phyloP scores from a whole-genome alignment of 1,139 yeast genomes.

The Pichia sp. region DNA sequence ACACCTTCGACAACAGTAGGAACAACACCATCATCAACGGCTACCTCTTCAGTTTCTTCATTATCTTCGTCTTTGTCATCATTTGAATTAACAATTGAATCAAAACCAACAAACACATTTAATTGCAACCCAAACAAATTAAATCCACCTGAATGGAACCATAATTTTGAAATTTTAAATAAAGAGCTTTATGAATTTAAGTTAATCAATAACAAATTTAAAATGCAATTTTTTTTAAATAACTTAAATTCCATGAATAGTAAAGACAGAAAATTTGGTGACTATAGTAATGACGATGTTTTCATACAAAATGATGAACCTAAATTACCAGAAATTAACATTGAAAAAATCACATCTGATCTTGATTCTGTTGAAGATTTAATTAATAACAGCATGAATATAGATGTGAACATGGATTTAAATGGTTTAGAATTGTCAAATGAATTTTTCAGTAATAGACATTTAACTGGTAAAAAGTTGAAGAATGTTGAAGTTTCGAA shows the following conservation, averaged over 20 bases:
- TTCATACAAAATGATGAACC: slow-evolving; percentile 14
- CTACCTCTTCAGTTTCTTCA: slow-evolving; percentile 17
- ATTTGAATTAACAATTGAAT: slow-evolving; percentile 16
- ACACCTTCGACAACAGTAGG: not conserved
- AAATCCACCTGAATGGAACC: slow-evolving; percentile 23
- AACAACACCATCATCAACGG: not conserved
- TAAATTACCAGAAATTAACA: slow-evolving; percentile 14
- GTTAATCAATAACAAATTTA: slow-evolving; percentile 20
- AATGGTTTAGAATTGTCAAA: not conserved
- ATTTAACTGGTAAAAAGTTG: not conserved
- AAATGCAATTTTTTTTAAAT: slow-evolving; percentile 15
- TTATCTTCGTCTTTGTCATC: slow-evolving; percentile 22
- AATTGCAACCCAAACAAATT: not conserved
- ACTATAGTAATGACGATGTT: not conserved
- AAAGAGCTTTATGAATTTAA: slow-evolving; percentile 21
- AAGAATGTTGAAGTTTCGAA: not conserved
- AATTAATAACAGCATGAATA: slow-evolving; percentile 7
- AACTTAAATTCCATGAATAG: slow-evolving; percentile 16
- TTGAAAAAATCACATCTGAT: not conserved
- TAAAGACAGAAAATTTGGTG: not conserved
- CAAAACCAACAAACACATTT: not conserved
- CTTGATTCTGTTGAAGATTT: slow-evolving; percentile 10
- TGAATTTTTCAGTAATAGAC: not conserved
- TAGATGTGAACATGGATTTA: slow-evolving; percentile 11
- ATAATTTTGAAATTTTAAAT: slow-evolving; percentile 13